Evolutionary conservation across 441 rosid genomes (phyloP).

Genomic region (Arabidopsis lyrata): DNA sequence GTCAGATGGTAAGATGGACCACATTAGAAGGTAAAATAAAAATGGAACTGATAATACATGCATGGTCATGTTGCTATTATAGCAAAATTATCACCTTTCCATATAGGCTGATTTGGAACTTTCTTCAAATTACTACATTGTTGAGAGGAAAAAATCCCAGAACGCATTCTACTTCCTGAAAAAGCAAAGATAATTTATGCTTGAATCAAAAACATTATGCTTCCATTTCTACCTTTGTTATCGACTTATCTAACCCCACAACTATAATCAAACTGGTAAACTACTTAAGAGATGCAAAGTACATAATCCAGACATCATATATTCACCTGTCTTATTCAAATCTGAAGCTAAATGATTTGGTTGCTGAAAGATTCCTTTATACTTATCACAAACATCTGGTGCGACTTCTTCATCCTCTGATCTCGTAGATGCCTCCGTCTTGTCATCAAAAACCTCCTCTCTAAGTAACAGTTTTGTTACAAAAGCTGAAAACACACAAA

Average conservation of each 20-base stretch:
- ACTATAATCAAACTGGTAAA: constrained; percentile 1
- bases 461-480: constrained; percentile 65
- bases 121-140: constrained; percentile 42
- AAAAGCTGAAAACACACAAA: constrained; percentile 57
- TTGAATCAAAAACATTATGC: neutral
- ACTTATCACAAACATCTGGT: constrained; percentile 43
- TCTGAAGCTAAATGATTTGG: constrained; percentile 38
- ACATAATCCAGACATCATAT: constrained; percentile 19
- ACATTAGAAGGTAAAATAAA: constrained; percentile 9
- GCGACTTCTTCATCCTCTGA: constrained; percentile 46
- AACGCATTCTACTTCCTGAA: constrained; percentile 43
- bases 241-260: neutral
- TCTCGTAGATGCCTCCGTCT: constrained; percentile 54
- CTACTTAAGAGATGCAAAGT: constrained; percentile 7
- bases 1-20: constrained; percentile 14
- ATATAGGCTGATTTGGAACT: constrained; percentile 12
- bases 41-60: constrained; percentile 5
- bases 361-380: constrained; percentile 36
- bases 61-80: neutral
- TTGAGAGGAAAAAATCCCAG: constrained; percentile 39
- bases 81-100: constrained; percentile 33
- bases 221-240: neutral
- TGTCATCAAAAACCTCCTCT: constrained; percentile 57
- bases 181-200: neutral
- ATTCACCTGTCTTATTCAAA: constrained; percentile 50